These are phyloP conservation scores for Claviceps maximensis DNA, from an alignment of 2,329 filamentous ascomycete species.

Conservation along the genomic window DNA sequence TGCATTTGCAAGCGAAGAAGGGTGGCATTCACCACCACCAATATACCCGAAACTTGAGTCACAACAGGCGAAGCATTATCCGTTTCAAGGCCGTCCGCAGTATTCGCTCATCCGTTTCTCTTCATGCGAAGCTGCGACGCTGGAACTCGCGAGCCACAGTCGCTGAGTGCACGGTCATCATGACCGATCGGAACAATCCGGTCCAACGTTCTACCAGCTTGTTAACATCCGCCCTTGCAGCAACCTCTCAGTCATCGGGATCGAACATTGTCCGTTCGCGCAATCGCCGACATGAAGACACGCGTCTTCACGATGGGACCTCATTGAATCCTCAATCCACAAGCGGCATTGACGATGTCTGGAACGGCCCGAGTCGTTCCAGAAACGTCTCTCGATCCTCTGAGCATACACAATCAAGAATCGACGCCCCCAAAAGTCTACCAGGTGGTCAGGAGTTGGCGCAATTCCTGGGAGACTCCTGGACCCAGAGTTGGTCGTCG, in stretches of 20 bases:
- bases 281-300: constrained; percentile 31
- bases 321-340: constrained; percentile 1
- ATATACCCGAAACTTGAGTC: background rate
- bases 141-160: constrained; percentile 15
- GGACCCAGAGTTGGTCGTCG: constrained; percentile 41
- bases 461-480: constrained; percentile 36
- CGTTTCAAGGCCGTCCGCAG: background rate
- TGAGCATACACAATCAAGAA: constrained; percentile 5
- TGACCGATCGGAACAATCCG: constrained; percentile 21
- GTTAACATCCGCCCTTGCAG: constrained; percentile 32
- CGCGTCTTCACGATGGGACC: constrained; percentile 16
- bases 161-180: constrained; percentile 22
- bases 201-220: constrained; percentile 22
- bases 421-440: constrained; percentile 15
- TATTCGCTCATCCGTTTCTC: background rate
- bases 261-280: constrained; percentile 32
- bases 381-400: background rate
- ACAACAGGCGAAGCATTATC: background rate
- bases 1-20: background rate
- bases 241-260: constrained; percentile 28
- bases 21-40: background rate
- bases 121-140: constrained; percentile 19
- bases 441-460: constrained; percentile 24
- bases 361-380: background rate
- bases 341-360: background rate